Percentiles rank a stretch among this genome's conserved stretches.
phyloP scores from a whole-genome alignment of 441 rosid species.

The Gossypium davidsonii region DNA sequence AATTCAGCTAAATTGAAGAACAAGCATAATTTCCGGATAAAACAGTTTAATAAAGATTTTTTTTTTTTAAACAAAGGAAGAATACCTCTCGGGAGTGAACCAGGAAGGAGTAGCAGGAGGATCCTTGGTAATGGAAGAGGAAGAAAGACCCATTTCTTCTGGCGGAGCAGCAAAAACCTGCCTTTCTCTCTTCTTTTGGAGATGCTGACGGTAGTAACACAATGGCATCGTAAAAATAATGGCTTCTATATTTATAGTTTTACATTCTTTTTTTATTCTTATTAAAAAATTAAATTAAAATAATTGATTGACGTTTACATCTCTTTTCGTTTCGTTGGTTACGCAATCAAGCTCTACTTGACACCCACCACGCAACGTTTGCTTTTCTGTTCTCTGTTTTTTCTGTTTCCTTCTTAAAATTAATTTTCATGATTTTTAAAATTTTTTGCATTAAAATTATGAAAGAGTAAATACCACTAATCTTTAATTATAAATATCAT shows the following conservation, averaged over 20 bases:
- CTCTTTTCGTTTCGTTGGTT: background rate
- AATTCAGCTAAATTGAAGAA: background rate
- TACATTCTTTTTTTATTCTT: no score
- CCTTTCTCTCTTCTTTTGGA: background rate
- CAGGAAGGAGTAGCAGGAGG: slow-evolving; percentile 29
- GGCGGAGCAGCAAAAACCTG: background rate
- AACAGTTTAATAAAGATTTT: background rate
- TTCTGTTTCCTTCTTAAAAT: background rate
- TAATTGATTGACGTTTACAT: background rate
- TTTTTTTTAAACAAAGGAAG: background rate
- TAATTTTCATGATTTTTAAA: background rate
- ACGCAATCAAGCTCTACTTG: background rate
- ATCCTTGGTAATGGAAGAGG: background rate
- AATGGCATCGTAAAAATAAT: background rate
- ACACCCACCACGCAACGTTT: background rate
- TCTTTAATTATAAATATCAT: no score
- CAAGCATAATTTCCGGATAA: background rate
- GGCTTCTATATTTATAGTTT: background rate
- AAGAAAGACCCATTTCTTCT: background rate
- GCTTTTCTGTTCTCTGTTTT: background rate
- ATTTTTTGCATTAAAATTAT: background rate
- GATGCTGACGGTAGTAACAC: background rate
- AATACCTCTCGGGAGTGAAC: slow-evolving; percentile 49
- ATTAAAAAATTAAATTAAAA: background rate
- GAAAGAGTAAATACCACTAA: background rate